These are phyloP conservation scores for Kwoniella pini DNA, from an alignment of 768 basidiomycete species.

Conservation along the genomic window DNA sequence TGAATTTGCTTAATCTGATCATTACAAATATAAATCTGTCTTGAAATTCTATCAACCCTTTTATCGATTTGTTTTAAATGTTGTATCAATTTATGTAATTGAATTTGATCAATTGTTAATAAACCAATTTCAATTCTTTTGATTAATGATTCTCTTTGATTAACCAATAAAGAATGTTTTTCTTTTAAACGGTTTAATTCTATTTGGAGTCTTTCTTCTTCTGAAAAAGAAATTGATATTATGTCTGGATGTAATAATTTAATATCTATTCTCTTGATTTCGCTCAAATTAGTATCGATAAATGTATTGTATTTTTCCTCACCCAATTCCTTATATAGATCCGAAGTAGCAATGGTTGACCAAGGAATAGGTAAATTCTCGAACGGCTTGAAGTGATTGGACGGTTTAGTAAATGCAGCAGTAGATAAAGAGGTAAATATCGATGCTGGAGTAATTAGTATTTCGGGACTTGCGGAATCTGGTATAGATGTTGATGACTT, in stretches of 20 bases:
- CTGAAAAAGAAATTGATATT: constrained; percentile 10
- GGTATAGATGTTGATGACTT: not conserved
- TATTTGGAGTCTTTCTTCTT: constrained; percentile 13
- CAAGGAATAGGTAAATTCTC: constrained; percentile 33
- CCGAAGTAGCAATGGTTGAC: constrained; percentile 14
- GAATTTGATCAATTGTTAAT: constrained; percentile 1
- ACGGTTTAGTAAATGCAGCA: not conserved
- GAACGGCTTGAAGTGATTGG: constrained; percentile 9
- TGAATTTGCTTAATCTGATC: constrained; percentile 41
- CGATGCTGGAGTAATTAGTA: not conserved
- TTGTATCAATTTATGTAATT: constrained; percentile 7
- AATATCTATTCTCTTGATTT: not conserved
- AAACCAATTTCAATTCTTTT: constrained; percentile 4
- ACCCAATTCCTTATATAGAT: not conserved
- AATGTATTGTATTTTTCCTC: not conserved
- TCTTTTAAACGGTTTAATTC: constrained; percentile 23
- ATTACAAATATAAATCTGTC: constrained; percentile 40
- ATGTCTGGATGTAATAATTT: constrained; percentile 19
- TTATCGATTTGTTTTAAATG: constrained; percentile 8
- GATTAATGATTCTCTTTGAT: constrained; percentile 17
- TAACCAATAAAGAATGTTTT: constrained; percentile 18
- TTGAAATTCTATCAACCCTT: constrained; percentile 30
- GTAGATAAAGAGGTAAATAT: not conserved
- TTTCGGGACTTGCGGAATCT: not conserved
- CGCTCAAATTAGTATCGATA: not conserved